These are phyloP conservation scores for Penium margaritaceum DNA, from an alignment of 139 green algal genomes.

Conservation along the genomic window DNA sequence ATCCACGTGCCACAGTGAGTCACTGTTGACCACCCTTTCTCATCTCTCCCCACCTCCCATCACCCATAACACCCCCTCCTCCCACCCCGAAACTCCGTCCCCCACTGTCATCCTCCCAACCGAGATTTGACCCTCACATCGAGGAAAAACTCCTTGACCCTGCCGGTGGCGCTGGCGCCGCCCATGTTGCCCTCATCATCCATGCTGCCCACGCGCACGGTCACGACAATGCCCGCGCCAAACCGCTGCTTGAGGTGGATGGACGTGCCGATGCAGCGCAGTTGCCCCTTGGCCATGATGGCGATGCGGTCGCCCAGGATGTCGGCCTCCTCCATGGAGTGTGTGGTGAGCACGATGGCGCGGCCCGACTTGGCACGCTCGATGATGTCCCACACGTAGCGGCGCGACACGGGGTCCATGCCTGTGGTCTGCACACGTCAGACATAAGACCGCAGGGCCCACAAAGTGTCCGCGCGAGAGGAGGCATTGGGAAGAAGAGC, in stretches of 20 bases:
- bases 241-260: slow-evolving; percentile 51
- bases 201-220: slow-evolving; percentile 1
- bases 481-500: no score
- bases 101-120: not conserved
- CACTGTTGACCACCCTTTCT: no score
- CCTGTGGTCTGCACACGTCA: slow-evolving; percentile 60
- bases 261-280: slow-evolving; percentile 46
- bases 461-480: no score
- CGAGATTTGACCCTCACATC: no score
- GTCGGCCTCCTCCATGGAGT: slow-evolving; percentile 60
- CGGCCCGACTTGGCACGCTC: slow-evolving; percentile 28
- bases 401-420: slow-evolving; percentile 79
- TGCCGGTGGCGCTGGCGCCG: no score
- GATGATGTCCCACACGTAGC: slow-evolving; percentile 45
- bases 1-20: no score
- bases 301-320: slow-evolving; percentile 55
- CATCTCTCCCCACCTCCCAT: no score
- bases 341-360: slow-evolving; percentile 56
- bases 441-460: no score
- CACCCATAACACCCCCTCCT: no score
- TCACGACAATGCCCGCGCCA: slow-evolving; percentile 38
- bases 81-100: not conserved
- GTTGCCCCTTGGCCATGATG: slow-evolving; percentile 49
- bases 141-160: not conserved
- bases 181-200: not conserved